These are phyloP conservation scores for Fraxinus baroniana DNA, from an alignment of 305 asterid genomes.

Conservation along the genomic window DNA sequence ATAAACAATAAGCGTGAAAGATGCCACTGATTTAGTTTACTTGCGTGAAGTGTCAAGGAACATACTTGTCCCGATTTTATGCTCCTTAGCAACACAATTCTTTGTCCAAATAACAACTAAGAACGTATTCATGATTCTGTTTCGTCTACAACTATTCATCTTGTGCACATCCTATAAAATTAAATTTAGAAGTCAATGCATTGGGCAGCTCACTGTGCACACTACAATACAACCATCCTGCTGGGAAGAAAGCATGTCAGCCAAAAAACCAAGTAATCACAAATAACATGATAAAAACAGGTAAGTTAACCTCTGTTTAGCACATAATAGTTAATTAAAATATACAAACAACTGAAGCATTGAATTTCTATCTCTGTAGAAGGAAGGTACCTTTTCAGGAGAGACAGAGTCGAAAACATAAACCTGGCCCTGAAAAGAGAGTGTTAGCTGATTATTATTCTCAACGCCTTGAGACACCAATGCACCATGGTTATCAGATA, in stretches of 20 bases:
- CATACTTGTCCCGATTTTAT: background rate
- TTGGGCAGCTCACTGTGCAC: background rate
- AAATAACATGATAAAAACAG: background rate
- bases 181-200: background rate
- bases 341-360: background rate
- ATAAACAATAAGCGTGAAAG: background rate
- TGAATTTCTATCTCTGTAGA: background rate
- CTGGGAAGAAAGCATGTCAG: background rate
- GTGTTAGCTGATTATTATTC: constrained; percentile 60
- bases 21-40: background rate
- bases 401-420: constrained; percentile 71
- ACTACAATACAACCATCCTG: background rate
- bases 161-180: background rate
- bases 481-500: constrained; percentile 43
- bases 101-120: background rate
- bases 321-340: background rate
- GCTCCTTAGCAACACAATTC: background rate
- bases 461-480: constrained; percentile 37
- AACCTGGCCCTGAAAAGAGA: constrained; percentile 76
- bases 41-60: background rate
- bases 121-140: background rate
- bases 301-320: background rate
- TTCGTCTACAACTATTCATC: background rate
- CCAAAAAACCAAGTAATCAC: constrained; percentile 4
- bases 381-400: constrained; percentile 56